Evolutionary conservation across 2,329 filamentous ascomycete genomes (phyloP), one percentile per base, ranked within the genome.

Genomic region (Talaromyces sp.): DNA sequence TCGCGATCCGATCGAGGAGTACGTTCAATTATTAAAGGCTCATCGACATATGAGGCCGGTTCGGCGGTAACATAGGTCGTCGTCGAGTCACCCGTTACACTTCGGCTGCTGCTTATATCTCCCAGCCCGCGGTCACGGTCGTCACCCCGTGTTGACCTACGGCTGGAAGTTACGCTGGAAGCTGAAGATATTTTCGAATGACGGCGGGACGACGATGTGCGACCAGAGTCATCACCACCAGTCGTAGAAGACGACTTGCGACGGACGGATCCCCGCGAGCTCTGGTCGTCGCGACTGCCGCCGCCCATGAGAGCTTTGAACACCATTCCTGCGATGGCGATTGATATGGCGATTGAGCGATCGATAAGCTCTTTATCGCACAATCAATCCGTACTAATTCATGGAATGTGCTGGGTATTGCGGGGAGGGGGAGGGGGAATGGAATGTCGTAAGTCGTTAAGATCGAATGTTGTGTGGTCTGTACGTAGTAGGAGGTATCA

Each of bases 81-180:
- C 6, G 62, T 63, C 16, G 65, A 66, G 24, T 66, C 65, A 16
- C 49, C 65, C 8, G 62, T 57, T 19, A 64, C 58, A 24, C 65
- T 68, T 50, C 71, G 62, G 63, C 75, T 74, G 62, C 69, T 64
- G 22, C 71, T 69, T 68, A 75, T 66, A 68, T 78, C 75, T 62
- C 73, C 75, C 68, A 78, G 70, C 64, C 74, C 77, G 63, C 61
- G 61, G 39, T 57, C 61, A 77, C 79, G 79, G 75, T 81, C 79
- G 76, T 81, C 79, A 79, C 76, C 76, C 75, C 78, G 77, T 74
- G 79, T 72, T 64, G 78, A 75, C 70, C 77, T 80, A 69, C 73
- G 76, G 67, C 73, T 75, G 54, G 73, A 72, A 63, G 73, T 77
- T 43, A 66, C 59, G n/a, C 65, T 66, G 31, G 68, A 66, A 57